Conservation (phyloP, 768 basidiomycete species). For the Kwoniella shandongensis region DNA sequence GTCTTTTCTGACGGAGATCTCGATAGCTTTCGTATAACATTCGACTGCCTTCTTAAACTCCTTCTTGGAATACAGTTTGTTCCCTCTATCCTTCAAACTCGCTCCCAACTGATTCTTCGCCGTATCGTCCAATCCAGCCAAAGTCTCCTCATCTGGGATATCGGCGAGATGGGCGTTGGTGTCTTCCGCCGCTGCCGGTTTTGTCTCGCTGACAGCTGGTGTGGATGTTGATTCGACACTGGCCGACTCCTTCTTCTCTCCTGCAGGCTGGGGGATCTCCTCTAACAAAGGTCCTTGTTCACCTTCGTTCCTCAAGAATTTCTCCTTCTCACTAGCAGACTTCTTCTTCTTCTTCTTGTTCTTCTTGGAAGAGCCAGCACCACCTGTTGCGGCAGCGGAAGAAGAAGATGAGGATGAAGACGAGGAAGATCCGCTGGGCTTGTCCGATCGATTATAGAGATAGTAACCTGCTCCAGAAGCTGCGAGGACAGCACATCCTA, state of each 20-base stretch:
- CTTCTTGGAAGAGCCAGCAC: slow-evolving; percentile 52
- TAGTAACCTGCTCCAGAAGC: slow-evolving; percentile 76
- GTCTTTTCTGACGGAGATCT: slow-evolving; percentile 61
- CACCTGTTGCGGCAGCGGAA: not conserved
- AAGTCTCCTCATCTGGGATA: slow-evolving; percentile 43
- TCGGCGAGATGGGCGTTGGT: slow-evolving; percentile 10
- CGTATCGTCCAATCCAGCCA: slow-evolving; percentile 42
- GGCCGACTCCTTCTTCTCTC: slow-evolving; percentile 21
- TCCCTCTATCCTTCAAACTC: slow-evolving; percentile 56
- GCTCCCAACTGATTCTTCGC: slow-evolving; percentile 60
- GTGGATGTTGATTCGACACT: not conserved
- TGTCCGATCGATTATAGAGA: slow-evolving; percentile 46
- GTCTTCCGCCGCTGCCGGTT: not conserved
- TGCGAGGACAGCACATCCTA: slow-evolving; percentile 68
- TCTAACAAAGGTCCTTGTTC: slow-evolving; percentile 75
- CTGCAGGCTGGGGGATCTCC: slow-evolving; percentile 56
- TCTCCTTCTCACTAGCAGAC: slow-evolving; percentile 49
- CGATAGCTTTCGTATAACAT: slow-evolving; percentile 59
- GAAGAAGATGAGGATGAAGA: slow-evolving; percentile 41
- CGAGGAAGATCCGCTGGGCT: slow-evolving; percentile 33
- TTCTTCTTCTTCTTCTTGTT: slow-evolving; percentile 65
- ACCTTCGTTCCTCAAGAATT: slow-evolving; percentile 31
- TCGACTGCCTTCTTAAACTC: slow-evolving; percentile 55
- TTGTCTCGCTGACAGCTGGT: not conserved
- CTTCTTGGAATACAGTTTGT: slow-evolving; percentile 56